Evolutionary conservation across 129 eudicot species (phyloP).

Genomic region (Kitagawia praeruptora): DNA sequence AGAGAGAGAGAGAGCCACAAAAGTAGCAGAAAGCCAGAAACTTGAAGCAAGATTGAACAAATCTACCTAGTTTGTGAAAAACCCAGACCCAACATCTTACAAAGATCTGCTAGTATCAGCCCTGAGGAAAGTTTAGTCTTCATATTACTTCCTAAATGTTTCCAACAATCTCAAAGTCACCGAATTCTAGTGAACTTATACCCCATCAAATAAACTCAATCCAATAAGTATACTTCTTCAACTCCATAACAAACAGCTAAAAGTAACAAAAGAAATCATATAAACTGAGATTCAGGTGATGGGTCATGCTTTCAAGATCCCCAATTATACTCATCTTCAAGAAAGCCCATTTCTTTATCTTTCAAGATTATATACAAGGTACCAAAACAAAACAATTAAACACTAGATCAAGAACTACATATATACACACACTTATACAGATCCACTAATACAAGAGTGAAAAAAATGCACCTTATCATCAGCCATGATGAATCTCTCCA

Average conservation of each 20-base stretch:
- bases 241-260: not conserved
- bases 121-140: not conserved
- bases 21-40: too few relatives aligned
- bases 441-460: too few relatives aligned
- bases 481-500: slow-evolving; percentile 26
- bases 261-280: not conserved
- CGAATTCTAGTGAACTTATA: slow-evolving; percentile 9
- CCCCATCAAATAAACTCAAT: slow-evolving; percentile 18
- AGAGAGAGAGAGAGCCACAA: too few relatives aligned
- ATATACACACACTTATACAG: not conserved
- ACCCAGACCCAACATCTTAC: not conserved
- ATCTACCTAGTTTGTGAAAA: too few relatives aligned
- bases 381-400: not conserved
- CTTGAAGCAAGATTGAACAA: too few relatives aligned
- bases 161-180: not conserved
- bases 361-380: not conserved
- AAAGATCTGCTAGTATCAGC: slow-evolving; percentile 7
- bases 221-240: not conserved
- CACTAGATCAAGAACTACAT: not conserved
- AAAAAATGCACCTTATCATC: slow-evolving; percentile 36
- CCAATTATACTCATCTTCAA: slow-evolving; percentile 15
- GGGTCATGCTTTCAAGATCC: slow-evolving; percentile 9
- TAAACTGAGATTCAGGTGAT: not conserved
- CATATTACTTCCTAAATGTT: not conserved
- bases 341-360: slow-evolving; percentile 10